Percentiles rank a stretch among this genome's conserved stretches.
These are phyloP conservation scores for Aspergillus pseudoglaucus DNA, from an alignment of 2,329 filamentous ascomycete genomes.

Conservation along the genomic window DNA sequence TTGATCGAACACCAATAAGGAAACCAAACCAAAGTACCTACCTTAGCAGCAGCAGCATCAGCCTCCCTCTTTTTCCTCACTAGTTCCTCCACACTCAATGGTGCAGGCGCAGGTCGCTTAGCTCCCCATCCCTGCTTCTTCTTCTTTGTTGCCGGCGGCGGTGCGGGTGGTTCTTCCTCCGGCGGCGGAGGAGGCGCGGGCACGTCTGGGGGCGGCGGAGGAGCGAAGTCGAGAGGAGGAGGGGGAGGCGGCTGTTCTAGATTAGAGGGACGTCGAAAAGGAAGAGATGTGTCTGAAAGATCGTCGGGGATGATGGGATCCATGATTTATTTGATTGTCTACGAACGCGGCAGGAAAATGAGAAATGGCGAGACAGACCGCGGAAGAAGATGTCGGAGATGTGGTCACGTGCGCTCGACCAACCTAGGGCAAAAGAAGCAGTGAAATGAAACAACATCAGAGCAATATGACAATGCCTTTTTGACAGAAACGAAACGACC, in stretches of 20 bases:
- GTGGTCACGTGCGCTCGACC: too few relatives aligned
- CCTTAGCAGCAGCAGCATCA: slow-evolving; percentile 74
- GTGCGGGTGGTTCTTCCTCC: slow-evolving; percentile 37
- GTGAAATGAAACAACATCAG: too few relatives aligned
- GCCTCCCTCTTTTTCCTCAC: slow-evolving; percentile 78
- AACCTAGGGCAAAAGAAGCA: too few relatives aligned
- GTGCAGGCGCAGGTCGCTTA: slow-evolving; percentile 37
- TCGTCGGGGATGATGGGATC: too few relatives aligned
- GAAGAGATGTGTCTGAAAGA: too few relatives aligned
- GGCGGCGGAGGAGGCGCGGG: slow-evolving; percentile 36
- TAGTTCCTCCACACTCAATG: slow-evolving; percentile 79
- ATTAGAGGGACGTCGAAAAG: slow-evolving; percentile 9
- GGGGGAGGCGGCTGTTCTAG: slow-evolving; percentile 30
- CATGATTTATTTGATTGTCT: too few relatives aligned
- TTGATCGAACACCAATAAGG: neutral
- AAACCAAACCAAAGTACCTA: slow-evolving; percentile 27
- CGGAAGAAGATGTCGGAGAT: too few relatives aligned
- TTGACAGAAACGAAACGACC: too few relatives aligned
- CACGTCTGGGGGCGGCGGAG: slow-evolving; percentile 39
- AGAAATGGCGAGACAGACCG: too few relatives aligned
- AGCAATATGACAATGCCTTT: too few relatives aligned
- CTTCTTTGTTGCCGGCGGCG: slow-evolving; percentile 41
- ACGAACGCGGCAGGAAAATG: too few relatives aligned
- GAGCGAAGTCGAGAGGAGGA: slow-evolving; percentile 34
- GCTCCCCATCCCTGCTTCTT: slow-evolving; percentile 51